These are phyloP conservation scores for Xylariaceae sp. DNA, from an alignment of 2,329 filamentous ascomycete genomes.

Conservation along the genomic window DNA sequence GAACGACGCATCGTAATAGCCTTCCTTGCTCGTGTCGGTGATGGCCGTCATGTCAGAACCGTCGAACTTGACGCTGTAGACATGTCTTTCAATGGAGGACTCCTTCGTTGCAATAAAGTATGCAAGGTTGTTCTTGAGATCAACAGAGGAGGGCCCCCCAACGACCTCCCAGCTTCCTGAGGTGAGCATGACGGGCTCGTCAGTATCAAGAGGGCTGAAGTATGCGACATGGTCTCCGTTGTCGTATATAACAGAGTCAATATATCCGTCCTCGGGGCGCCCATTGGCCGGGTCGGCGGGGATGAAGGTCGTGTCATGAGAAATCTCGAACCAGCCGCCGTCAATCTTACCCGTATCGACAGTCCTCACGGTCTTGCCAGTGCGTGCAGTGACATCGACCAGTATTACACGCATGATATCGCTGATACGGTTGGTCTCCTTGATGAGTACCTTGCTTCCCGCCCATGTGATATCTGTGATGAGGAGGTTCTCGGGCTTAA, in stretches of 20 bases:
- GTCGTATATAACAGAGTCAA: constrained; percentile 82
- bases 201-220: constrained; percentile 79
- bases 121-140: constrained; percentile 76
- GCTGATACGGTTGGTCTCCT: constrained; percentile 90
- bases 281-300: constrained; percentile 74
- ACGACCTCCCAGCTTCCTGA: constrained; percentile 90
- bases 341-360: constrained; percentile 79
- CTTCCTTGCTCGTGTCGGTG: constrained; percentile 65
- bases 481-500: constrained; percentile 72
- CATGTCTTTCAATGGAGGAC: constrained; percentile 79
- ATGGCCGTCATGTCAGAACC: constrained; percentile 65
- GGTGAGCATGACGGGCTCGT: constrained; percentile 78
- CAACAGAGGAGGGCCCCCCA: constrained; percentile 73
- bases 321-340: constrained; percentile 95
- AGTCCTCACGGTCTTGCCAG: constrained; percentile 70
- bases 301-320: constrained; percentile 76
- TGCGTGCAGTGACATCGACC: constrained; percentile 67
- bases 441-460: constrained; percentile 73
- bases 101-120: constrained; percentile 88
- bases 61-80: constrained; percentile 83
- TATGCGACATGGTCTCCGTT: constrained; percentile 89
- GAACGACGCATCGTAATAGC: constrained; percentile 78
- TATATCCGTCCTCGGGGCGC: constrained; percentile 77
- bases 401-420: constrained; percentile 83
- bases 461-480: constrained; percentile 95